Evolutionary conservation across 2,329 filamentous ascomycete species (phyloP).

Genomic region (Microdochium nivale): DNA sequence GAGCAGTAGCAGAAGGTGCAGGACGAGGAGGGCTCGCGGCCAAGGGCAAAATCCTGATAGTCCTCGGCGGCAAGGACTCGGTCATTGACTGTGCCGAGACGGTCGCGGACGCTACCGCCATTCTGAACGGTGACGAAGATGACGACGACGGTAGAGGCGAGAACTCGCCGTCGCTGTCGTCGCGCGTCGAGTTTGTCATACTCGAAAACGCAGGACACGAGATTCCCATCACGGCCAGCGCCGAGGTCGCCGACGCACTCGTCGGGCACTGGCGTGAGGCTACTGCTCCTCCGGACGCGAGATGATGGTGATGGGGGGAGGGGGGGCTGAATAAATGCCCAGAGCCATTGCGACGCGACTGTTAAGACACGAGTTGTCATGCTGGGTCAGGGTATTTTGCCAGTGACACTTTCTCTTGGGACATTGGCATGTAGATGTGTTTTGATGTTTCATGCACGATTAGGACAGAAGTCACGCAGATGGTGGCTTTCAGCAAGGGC

Average conservation of each 20-base stretch:
- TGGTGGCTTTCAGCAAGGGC: too few species aligned
- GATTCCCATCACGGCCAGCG: slow-evolving; percentile 53
- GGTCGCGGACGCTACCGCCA: slow-evolving; percentile 47
- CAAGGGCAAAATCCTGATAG: slow-evolving; percentile 48
- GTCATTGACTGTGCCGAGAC: slow-evolving; percentile 60
- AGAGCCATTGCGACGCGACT: too few species aligned
- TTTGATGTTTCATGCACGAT: too few species aligned
- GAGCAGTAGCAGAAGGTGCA: slow-evolving; percentile 17
- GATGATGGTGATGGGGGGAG: too few species aligned
- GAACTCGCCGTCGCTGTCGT: background rate
- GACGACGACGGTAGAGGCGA: too few species aligned
- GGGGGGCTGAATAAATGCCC: too few species aligned
- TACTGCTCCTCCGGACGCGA: too few species aligned
- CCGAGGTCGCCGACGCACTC: slow-evolving; percentile 42
- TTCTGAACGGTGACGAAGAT: slow-evolving; percentile 50
- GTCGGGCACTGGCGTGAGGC: slow-evolving; percentile 12
- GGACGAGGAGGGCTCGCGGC: slow-evolving; percentile 22
- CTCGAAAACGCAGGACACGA: slow-evolving; percentile 58
- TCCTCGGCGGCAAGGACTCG: slow-evolving; percentile 58
- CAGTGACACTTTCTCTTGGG: too few species aligned
- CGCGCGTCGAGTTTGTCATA: slow-evolving; percentile 39
- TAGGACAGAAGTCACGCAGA: too few species aligned
- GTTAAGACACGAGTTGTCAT: too few species aligned
- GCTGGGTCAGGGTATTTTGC: too few species aligned
- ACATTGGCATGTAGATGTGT: too few species aligned